These are phyloP conservation scores for Phyllosticta capitalensis DNA, from an alignment of 2,329 filamentous ascomycete genomes.

Conservation along the genomic window DNA sequence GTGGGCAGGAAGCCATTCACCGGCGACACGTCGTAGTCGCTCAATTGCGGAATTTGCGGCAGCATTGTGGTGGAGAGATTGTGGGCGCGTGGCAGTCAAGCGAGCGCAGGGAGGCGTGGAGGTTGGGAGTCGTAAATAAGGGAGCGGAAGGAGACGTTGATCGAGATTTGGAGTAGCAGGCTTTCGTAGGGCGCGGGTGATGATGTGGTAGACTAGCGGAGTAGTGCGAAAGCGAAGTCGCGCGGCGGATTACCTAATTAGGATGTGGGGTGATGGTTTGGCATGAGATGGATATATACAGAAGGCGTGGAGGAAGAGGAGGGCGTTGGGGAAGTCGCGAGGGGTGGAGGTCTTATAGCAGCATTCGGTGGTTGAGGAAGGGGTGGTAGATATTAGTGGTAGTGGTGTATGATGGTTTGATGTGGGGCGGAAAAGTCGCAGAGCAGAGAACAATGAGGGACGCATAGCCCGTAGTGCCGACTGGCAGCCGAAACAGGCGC, in stretches of 20 bases:
- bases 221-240: not conserved
- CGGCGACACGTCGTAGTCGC: slow-evolving; percentile 19
- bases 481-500: not conserved
- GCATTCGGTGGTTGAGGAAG: not conserved
- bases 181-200: not conserved
- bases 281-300: not conserved
- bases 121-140: not conserved
- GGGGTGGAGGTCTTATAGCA: not conserved
- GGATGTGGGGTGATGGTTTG: not conserved
- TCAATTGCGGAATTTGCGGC: slow-evolving; percentile 8
- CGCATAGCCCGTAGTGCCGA: not conserved
- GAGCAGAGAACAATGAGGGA: not conserved
- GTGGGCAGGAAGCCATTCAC: slow-evolving; percentile 81
- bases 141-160: not conserved
- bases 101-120: not conserved
- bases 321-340: not conserved
- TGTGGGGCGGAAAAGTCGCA: not conserved
- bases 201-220: not conserved
- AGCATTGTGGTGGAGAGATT: slow-evolving; percentile 1
- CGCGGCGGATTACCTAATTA: not conserved
- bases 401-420: not conserved
- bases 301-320: not conserved
- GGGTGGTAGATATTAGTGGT: not conserved
- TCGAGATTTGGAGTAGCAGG: not conserved
- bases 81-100: not conserved